These are phyloP conservation scores for Cokeromyces recurvatus DNA, from an alignment of 371 early-diverging fungal genomes.

Conservation along the genomic window DNA sequence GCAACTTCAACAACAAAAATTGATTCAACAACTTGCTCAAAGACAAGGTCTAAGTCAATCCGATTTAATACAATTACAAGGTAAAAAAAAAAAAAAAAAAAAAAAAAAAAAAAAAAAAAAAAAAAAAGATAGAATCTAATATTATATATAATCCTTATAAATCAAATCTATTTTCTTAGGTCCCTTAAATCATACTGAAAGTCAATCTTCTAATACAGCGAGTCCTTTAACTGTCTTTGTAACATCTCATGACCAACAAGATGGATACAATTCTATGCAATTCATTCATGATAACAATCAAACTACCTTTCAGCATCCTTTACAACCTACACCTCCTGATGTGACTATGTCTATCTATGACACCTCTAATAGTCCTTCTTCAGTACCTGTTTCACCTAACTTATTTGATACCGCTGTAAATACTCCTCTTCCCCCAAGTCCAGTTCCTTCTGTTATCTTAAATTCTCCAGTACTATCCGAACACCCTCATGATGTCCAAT, in stretches of 20 bases:
- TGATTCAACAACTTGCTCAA: constrained; percentile 25
- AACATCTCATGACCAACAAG: background rate
- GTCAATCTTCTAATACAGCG: background rate
- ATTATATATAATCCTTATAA: too few species aligned
- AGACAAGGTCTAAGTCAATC: constrained; percentile 10
- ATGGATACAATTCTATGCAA: constrained; percentile 6
- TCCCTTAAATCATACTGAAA: too few species aligned
- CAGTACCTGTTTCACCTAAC: constrained; percentile 3
- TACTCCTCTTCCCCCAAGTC: constrained; percentile 15
- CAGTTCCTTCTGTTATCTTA: constrained; percentile 6
- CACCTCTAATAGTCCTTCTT: constrained; percentile 4
- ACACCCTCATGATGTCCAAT: background rate
- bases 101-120: too few species aligned
- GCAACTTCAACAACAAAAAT: constrained; percentile 49
- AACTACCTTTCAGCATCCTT: constrained; percentile 1
- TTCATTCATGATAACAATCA: constrained; percentile 1
- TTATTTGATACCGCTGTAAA: constrained; percentile 12
- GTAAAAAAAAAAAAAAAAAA: background rate
- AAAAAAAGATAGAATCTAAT: background rate
- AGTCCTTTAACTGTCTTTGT: constrained; percentile 10
- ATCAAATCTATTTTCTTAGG: too few species aligned
- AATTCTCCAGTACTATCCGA: background rate
- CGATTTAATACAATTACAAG: constrained; percentile 1
- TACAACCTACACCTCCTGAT: constrained; percentile 11
- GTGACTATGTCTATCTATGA: constrained; percentile 14